Conservation (phyloP, 768 basidiomycete genomes). For the Trametes elegans region DNA sequence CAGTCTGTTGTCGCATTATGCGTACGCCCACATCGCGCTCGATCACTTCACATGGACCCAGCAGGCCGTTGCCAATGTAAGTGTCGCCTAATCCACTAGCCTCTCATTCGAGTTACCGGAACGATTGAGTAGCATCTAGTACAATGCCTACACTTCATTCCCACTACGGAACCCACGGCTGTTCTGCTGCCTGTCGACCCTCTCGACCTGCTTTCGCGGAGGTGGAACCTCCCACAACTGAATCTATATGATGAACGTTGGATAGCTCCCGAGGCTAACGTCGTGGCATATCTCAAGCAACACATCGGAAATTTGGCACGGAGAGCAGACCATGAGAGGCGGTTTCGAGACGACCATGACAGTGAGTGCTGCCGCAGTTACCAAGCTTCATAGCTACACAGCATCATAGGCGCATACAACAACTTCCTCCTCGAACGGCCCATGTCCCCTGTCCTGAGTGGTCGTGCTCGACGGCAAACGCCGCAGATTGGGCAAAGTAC, state of each 20-base stretch:
- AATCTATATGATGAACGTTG: constrained; percentile 47
- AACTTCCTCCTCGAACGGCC: constrained; percentile 26
- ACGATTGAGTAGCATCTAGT: constrained; percentile 27
- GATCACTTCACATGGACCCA: constrained; percentile 57
- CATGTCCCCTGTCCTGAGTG: constrained; percentile 45
- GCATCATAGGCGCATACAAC: constrained; percentile 1
- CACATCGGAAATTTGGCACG: constrained; percentile 18
- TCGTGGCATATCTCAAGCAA: constrained; percentile 9
- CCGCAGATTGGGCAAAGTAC: constrained; percentile 39
- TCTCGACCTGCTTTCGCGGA: constrained; percentile 41
- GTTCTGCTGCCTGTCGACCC: constrained; percentile 56
- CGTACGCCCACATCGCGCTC: constrained; percentile 48
- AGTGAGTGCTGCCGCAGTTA: constrained; percentile 9
- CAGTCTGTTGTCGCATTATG: constrained; percentile 53
- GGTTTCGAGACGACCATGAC: constrained; percentile 31
- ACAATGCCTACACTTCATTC: constrained; percentile 40
- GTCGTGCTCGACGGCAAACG: constrained; percentile 45
- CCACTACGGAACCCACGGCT: constrained; percentile 49
- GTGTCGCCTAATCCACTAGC: background rate
- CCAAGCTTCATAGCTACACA: background rate
- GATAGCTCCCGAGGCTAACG: constrained; percentile 24
- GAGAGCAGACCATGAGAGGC: constrained; percentile 19
- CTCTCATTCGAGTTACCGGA: background rate
- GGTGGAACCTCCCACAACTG: constrained; percentile 34
- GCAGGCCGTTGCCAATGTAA: constrained; percentile 45